phyloP scores from a whole-genome alignment of 768 basidiomycete genomes.

The Gymnopilus dilepis region DNA sequence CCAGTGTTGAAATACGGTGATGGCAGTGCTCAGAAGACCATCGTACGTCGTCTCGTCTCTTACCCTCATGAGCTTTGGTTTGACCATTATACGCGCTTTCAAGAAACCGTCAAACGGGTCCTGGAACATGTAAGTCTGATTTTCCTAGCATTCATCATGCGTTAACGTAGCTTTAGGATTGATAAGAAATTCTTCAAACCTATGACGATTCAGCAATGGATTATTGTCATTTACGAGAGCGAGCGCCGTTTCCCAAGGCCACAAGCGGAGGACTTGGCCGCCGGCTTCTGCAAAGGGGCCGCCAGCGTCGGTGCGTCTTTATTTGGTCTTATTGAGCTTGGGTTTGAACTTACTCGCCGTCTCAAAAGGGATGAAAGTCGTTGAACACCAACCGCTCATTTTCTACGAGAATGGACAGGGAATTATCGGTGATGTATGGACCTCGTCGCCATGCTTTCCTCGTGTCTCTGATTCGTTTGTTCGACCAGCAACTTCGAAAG shows the following conservation, averaged over 20 bases:
- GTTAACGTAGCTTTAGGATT: slow-evolving; percentile 46
- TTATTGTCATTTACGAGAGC: slow-evolving; percentile 68
- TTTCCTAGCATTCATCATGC: slow-evolving; percentile 6
- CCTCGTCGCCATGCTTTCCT: neutral
- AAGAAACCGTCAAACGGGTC: slow-evolving; percentile 67
- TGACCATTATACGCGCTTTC: slow-evolving; percentile 40
- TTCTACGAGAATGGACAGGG: slow-evolving; percentile 65
- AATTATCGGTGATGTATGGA: slow-evolving; percentile 43
- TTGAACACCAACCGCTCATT: slow-evolving; percentile 49
- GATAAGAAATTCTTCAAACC: slow-evolving; percentile 72
- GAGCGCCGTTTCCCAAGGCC: slow-evolving; percentile 53
- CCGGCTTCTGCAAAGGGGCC: slow-evolving; percentile 53
- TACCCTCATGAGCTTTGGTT: neutral
- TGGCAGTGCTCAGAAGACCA: slow-evolving; percentile 52
- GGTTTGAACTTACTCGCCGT: slow-evolving; percentile 38
- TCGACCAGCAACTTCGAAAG: slow-evolving; percentile 47
- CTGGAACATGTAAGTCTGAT: slow-evolving; percentile 73
- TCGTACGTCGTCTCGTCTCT: slow-evolving; percentile 10
- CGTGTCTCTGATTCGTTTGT: slow-evolving; percentile 1
- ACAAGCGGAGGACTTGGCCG: slow-evolving; percentile 56
- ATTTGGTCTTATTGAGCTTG: slow-evolving; percentile 32
- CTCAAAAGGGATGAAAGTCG: slow-evolving; percentile 61
- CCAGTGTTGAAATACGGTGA: slow-evolving; percentile 59
- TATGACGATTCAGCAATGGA: slow-evolving; percentile 59
- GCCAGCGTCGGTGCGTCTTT: slow-evolving; percentile 55